phyloP scores from a whole-genome alignment of 2,329 filamentous ascomycete genomes.

The Aspergillus intermedius region DNA sequence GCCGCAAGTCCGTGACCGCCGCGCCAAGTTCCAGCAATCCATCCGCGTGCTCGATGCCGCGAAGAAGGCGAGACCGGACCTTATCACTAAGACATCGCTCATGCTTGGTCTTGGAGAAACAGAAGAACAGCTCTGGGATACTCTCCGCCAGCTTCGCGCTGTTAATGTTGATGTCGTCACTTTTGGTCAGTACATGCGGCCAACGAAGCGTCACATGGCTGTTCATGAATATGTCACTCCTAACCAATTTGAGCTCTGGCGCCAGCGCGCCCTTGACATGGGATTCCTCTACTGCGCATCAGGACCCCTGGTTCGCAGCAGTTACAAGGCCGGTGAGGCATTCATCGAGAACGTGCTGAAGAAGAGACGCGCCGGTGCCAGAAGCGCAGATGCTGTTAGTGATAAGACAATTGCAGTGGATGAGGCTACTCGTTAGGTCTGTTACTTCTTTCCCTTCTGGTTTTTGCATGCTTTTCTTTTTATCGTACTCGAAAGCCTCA shows the following conservation, averaged over 20 bases:
- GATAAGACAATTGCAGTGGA: conserved; percentile 20
- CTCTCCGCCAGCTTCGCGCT: conserved; percentile 71
- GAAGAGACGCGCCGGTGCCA: conserved; percentile 53
- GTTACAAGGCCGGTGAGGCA: conserved; percentile 95
- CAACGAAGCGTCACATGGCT: conserved; percentile 95
- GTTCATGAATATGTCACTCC: conserved; percentile 94
- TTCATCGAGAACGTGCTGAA: conserved; percentile 98
- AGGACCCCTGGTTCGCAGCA: conserved; percentile 85
- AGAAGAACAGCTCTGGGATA: conserved; percentile 74
- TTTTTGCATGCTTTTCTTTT: neutral
- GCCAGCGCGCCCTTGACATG: conserved; percentile 81
- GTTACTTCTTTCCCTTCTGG: neutral
- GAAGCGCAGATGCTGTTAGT: conserved; percentile 19
- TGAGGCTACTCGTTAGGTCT: conserved; percentile 22
- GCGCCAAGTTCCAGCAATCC: conserved; percentile 84
- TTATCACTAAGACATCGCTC: conserved; percentile 98
- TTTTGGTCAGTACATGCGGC: conserved; percentile 99
- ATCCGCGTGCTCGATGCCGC: conserved; percentile 71
- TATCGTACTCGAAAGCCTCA: neutral
- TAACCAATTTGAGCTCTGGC: conserved; percentile 85
- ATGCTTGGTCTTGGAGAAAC: conserved; percentile 95
- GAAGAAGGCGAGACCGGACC: conserved; percentile 65
- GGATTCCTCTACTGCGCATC: conserved; percentile 96
- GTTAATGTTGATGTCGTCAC: conserved; percentile 88
- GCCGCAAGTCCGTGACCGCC: conserved; percentile 79